Evolutionary conservation across 495 filamentous ascomycete genomes (phyloP).

Genomic region (Aspergillus biplanus): DNA sequence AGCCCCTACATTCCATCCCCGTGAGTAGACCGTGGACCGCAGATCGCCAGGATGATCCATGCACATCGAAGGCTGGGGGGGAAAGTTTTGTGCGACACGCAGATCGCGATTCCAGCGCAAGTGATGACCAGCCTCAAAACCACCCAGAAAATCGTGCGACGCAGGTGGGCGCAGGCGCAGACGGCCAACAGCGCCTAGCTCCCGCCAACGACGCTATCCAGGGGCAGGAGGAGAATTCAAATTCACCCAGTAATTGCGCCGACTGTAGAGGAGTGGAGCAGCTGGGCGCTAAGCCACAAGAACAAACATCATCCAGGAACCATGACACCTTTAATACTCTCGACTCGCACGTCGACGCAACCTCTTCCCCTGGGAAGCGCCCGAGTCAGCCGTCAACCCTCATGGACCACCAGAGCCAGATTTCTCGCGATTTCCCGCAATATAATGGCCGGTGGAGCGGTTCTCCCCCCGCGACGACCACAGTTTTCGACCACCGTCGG

Average conservation of each 20-base stretch:
- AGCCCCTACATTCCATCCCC: constrained; percentile 8
- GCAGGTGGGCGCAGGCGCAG: background rate
- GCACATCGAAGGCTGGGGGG: constrained; percentile 13
- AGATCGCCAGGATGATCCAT: constrained; percentile 2
- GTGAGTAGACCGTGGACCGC: constrained; percentile 16
- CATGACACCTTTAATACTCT: background rate
- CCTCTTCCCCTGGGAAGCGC: background rate
- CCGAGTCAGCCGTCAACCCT: constrained; percentile 1
- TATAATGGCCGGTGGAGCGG: background rate
- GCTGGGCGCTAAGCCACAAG: constrained; percentile 15
- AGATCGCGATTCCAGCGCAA: background rate
- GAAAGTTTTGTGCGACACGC: constrained; percentile 12
- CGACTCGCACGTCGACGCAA: background rate
- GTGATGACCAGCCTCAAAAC: constrained; percentile 1
- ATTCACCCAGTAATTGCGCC: constrained; percentile 14
- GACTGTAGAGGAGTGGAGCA: constrained; percentile 15
- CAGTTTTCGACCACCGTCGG: constrained; percentile 1
- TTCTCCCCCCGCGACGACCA: background rate
- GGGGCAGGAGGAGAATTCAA: constrained; percentile 14
- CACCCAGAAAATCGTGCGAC: constrained; percentile 3
- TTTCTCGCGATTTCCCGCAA: background rate
- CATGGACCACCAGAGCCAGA: background rate
- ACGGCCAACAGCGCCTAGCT: constrained; percentile 6
- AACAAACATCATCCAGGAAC: background rate
- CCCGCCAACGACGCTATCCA: constrained; percentile 13